A percentile compares a stretch with the other conserved stretches of the same genome.
These are phyloP conservation scores for Lentinula raphanica DNA, from an alignment of 768 basidiomycete genomes.

Conservation along the genomic window DNA sequence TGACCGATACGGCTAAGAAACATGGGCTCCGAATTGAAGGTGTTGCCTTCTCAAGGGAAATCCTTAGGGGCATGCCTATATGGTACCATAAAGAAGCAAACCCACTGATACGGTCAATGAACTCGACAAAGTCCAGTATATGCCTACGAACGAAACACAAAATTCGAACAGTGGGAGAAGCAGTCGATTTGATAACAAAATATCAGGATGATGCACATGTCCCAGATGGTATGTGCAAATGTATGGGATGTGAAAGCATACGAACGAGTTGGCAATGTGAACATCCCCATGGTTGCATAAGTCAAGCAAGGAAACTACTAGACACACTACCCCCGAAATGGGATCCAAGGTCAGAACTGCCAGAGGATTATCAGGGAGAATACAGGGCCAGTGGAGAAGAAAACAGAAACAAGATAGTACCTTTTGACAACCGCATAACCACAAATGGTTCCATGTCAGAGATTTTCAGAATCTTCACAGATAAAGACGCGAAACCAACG, in stretches of 20 bases:
- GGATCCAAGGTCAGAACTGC: neutral
- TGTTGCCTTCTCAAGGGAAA: slow-evolving; percentile 2
- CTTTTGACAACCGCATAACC: neutral
- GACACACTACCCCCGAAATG: neutral
- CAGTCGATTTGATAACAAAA: neutral
- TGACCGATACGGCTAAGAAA: slow-evolving; percentile 18
- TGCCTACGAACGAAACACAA: neutral
- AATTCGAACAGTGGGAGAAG: neutral
- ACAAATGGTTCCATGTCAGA: neutral
- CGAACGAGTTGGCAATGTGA: neutral
- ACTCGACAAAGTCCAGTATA: neutral
- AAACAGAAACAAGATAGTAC: neutral
- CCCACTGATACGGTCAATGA: neutral
- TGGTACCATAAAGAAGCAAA: slow-evolving; percentile 24
- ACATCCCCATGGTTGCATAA: neutral
- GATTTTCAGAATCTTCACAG: neutral
- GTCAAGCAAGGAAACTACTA: neutral
- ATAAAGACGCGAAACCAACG: neutral
- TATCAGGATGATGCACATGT: neutral
- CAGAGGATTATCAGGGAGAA: neutral
- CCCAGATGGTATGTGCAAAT: neutral
- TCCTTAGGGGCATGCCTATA: slow-evolving; percentile 19
- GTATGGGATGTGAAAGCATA: neutral
- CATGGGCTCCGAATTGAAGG: slow-evolving; percentile 14
- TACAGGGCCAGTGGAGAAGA: neutral